phyloP scores from a whole-genome alignment of 1,139 yeast species.

The Sugiyamaella sp. region DNA sequence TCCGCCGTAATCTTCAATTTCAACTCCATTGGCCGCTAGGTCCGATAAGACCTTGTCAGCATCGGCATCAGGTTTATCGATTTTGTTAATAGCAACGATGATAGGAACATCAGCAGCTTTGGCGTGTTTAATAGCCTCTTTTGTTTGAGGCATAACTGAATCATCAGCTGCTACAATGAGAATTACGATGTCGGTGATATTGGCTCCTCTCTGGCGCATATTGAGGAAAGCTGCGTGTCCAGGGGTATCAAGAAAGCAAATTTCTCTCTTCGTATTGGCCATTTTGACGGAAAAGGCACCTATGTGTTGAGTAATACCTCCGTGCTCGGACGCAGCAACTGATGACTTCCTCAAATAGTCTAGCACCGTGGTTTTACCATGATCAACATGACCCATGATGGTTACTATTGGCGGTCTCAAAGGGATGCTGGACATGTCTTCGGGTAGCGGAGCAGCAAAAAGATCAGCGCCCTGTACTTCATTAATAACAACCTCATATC shows the following conservation, averaged over 20 bases:
- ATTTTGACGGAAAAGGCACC: constrained; percentile 93
- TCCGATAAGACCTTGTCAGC: constrained; percentile 76
- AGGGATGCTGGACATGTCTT: constrained; percentile 48
- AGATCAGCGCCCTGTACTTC: constrained; percentile 67
- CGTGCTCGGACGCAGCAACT: constrained; percentile 82
- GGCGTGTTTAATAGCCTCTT: constrained; percentile 94
- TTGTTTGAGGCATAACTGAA: constrained; percentile 96
- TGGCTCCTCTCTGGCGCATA: constrained; percentile 97
- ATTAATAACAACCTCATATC: constrained; percentile 61
- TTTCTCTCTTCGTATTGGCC: constrained; percentile 69
- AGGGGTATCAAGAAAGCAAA: constrained; percentile 94
- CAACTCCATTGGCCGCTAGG: constrained; percentile 74
- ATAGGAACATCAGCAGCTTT: constrained; percentile 81
- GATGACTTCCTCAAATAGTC: constrained; percentile 84
- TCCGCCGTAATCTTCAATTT: constrained; percentile 93
- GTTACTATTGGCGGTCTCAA: constrained; percentile 93
- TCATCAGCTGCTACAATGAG: constrained; percentile 98
- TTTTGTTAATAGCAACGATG: constrained; percentile 89
- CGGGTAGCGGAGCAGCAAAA: constrained; percentile 49
- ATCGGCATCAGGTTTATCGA: constrained; percentile 79
- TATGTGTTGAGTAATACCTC: constrained; percentile 97
- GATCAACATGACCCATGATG: constrained; percentile 99
- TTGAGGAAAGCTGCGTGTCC: constrained; percentile 97
- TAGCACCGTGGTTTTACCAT: constrained; percentile 93
- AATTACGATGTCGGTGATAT: constrained; percentile 87